These are phyloP conservation scores for Durotheca rogersii DNA, from an alignment of 495 filamentous ascomycete genomes.

Conservation along the genomic window DNA sequence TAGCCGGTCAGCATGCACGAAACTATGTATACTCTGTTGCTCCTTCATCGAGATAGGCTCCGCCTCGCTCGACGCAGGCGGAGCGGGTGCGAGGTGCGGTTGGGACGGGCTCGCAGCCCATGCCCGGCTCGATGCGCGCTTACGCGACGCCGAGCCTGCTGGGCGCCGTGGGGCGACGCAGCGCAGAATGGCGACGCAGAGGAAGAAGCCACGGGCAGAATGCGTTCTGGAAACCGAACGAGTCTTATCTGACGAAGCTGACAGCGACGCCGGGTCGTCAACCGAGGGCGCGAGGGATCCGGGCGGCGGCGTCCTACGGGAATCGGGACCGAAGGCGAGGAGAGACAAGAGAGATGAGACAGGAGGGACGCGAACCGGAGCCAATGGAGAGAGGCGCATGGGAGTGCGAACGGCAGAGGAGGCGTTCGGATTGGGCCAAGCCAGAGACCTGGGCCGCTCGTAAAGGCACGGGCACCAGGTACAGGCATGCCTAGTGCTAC, in stretches of 20 bases:
- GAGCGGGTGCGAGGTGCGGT: constrained; percentile 15
- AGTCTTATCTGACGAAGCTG: not conserved
- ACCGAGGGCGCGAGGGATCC: not conserved
- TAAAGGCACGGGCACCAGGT: too few relatives aligned
- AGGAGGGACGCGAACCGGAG: constrained; percentile 18
- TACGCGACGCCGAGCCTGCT: not conserved
- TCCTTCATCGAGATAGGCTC: constrained; percentile 11
- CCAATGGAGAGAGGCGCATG: constrained; percentile 17
- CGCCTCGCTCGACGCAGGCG: constrained; percentile 21
- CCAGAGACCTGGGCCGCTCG: constrained; percentile 5
- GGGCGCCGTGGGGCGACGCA: not conserved
- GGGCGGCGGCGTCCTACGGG: not conserved
- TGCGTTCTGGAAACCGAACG: too few relatives aligned
- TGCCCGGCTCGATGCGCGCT: constrained; percentile 13
- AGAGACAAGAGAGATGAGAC: not conserved
- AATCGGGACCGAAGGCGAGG: not conserved
- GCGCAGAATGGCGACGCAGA: constrained; percentile 9
- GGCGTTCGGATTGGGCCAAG: not conserved
- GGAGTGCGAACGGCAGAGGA: constrained; percentile 6
- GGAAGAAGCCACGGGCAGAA: too few relatives aligned
- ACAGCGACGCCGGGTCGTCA: constrained; percentile 17
- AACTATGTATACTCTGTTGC: constrained; percentile 6
- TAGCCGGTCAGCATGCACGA: constrained; percentile 22
- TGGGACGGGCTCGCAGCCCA: constrained; percentile 11
- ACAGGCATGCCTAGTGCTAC: constrained; percentile 15